These are phyloP conservation scores for Alternaria sp. DNA, from an alignment of 2,329 filamentous ascomycete genomes.

Conservation along the genomic window DNA sequence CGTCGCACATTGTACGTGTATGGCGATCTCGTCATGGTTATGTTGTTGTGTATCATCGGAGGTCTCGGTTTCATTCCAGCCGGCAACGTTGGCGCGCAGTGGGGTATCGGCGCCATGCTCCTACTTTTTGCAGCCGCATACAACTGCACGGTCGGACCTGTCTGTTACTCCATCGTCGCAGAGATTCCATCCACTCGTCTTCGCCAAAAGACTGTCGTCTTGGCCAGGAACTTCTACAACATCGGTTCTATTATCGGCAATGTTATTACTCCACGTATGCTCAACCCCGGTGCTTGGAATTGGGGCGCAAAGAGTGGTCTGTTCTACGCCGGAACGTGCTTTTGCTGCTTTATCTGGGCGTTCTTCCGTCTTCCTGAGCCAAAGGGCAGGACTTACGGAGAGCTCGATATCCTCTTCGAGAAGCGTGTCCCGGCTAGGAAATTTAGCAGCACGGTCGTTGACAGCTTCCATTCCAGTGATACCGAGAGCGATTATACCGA, in stretches of 20 bases:
- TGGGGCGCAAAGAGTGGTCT: constrained; percentile 88
- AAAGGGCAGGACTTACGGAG: constrained; percentile 78
- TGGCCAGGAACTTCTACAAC: constrained; percentile 78
- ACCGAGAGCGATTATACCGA: constrained; percentile 27
- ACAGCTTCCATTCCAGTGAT: constrained; percentile 28
- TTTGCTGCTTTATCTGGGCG: constrained; percentile 78
- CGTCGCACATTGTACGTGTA: constrained; percentile 77
- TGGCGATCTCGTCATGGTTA: constrained; percentile 63
- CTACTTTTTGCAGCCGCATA: constrained; percentile 68
- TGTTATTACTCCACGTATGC: constrained; percentile 44
- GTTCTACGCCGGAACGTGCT: constrained; percentile 83
- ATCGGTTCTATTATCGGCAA: constrained; percentile 80
- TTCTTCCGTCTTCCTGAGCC: constrained; percentile 84
- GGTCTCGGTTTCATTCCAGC: constrained; percentile 69
- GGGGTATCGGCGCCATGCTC: constrained; percentile 44
- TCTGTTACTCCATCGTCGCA: constrained; percentile 86
- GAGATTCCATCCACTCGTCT: constrained; percentile 83
- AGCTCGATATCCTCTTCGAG: constrained; percentile 85
- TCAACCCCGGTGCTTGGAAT: constrained; percentile 47
- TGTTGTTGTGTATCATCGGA: constrained; percentile 77
- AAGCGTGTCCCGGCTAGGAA: constrained; percentile 38
- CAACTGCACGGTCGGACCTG: constrained; percentile 84
- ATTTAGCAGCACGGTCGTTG: constrained; percentile 36
- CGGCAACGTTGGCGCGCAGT: constrained; percentile 54
- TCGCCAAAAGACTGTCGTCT: constrained; percentile 88